Evolutionary conservation across 352 stramenopile genomes (phyloP).

Genomic region (Achlya hypogyna): DNA sequence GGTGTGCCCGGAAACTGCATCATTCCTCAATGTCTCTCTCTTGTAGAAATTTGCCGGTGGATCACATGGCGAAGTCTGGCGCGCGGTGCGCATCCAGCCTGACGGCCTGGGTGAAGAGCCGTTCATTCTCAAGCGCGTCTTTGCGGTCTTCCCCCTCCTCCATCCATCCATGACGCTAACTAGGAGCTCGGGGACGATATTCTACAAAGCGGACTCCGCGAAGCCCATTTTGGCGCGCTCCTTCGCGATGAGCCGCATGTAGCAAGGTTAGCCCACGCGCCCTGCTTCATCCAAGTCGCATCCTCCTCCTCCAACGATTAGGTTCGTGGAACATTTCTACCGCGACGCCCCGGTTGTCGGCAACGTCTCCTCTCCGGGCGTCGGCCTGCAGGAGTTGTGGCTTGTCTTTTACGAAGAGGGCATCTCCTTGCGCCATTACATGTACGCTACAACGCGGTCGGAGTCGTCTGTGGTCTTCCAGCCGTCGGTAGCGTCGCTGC

Average conservation of each 20-base stretch:
- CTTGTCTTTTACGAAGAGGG: slow-evolving; percentile 87
- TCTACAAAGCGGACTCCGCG: slow-evolving; percentile 63
- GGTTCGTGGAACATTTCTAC: slow-evolving; percentile 86
- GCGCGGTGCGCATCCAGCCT: slow-evolving; percentile 24
- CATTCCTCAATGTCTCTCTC: slow-evolving; percentile 4
- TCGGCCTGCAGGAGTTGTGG: slow-evolving; percentile 57
- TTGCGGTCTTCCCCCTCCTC: slow-evolving; percentile 28
- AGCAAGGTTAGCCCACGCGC: slow-evolving; percentile 29
- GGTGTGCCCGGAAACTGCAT: background rate
- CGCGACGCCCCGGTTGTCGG: slow-evolving; percentile 21
- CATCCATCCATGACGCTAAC: slow-evolving; percentile 5
- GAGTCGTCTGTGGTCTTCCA: slow-evolving; percentile 48
- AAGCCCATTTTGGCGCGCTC: slow-evolving; percentile 71
- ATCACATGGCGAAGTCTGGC: slow-evolving; percentile 78
- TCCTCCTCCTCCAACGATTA: no score
- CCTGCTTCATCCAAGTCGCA: background rate
- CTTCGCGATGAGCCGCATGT: slow-evolving; percentile 49
- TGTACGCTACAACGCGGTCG: slow-evolving; percentile 62
- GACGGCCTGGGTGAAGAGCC: slow-evolving; percentile 25
- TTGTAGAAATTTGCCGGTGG: slow-evolving; percentile 66
- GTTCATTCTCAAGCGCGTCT: slow-evolving; percentile 82
- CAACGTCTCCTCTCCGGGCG: background rate
- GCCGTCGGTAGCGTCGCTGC: slow-evolving; percentile 39
- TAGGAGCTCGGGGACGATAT: slow-evolving; percentile 48
- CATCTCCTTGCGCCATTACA: slow-evolving; percentile 74